A percentile compares a stretch with the other conserved stretches of the same genome.
Conservation (phyloP, 2,329 filamentous ascomycete genomes). For the Penicillium sp. region DNA sequence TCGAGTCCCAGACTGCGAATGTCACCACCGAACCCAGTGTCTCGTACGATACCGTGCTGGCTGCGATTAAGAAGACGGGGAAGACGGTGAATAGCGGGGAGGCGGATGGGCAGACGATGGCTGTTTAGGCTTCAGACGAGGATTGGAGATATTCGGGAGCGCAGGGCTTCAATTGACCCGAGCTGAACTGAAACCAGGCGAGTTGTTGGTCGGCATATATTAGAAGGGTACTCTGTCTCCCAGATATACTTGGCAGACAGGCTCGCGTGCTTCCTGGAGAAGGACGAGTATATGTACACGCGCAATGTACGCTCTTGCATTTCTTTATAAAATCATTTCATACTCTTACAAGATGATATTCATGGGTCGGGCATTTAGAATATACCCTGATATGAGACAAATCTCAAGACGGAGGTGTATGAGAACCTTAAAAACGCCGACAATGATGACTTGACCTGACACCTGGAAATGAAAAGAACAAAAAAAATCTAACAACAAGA, state of each 20-base stretch:
- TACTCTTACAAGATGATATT: neutral
- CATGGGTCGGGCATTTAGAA: neutral
- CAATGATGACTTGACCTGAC: neutral
- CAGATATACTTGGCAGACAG: neutral
- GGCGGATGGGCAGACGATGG: slow-evolving; percentile 45
- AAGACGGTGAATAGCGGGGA: slow-evolving; percentile 77
- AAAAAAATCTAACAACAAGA: slow-evolving; percentile 20
- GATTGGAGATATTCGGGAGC: neutral
- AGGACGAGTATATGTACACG: neutral
- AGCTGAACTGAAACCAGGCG: neutral
- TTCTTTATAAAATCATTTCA: neutral
- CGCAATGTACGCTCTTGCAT: neutral
- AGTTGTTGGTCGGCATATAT: neutral
- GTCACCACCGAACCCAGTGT: slow-evolving; percentile 71
- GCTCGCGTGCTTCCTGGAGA: neutral
- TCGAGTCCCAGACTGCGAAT: slow-evolving; percentile 81
- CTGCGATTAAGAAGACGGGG: slow-evolving; percentile 91
- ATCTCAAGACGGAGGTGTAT: neutral
- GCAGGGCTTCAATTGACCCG: neutral
- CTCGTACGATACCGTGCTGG: slow-evolving; percentile 77
- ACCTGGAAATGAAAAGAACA: slow-evolving; percentile 1
- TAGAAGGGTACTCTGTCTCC: neutral
- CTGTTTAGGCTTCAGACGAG: slow-evolving; percentile 28
- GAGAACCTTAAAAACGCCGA: neutral
- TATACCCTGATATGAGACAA: neutral